A percentile compares a stretch with the other conserved stretches of the same genome.
These are phyloP conservation scores for Ramaria sp. DNA, from an alignment of 768 basidiomycete species.

Conservation along the genomic window DNA sequence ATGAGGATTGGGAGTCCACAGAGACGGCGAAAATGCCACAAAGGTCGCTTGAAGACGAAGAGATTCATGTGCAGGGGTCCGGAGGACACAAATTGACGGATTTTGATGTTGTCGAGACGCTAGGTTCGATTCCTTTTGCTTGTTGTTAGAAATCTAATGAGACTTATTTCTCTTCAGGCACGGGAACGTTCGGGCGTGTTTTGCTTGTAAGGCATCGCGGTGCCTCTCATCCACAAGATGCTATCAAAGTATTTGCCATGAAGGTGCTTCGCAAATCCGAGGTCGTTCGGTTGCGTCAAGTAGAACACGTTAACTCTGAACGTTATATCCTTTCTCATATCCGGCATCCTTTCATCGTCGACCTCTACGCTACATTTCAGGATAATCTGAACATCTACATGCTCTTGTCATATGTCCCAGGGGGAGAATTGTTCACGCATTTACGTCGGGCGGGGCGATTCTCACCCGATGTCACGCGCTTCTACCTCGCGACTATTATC, in stretches of 20 bases:
- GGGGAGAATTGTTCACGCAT: slow-evolving; percentile 96
- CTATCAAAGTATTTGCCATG: slow-evolving; percentile 68
- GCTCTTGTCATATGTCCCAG: slow-evolving; percentile 92
- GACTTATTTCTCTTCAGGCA: slow-evolving; percentile 42
- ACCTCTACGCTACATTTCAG: slow-evolving; percentile 91
- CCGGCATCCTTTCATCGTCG: slow-evolving; percentile 92
- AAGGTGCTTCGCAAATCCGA: slow-evolving; percentile 83
- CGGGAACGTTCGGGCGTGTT: slow-evolving; percentile 93
- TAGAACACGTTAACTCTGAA: slow-evolving; percentile 97
- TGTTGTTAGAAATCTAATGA: background rate
- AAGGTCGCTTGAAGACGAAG: slow-evolving; percentile 58
- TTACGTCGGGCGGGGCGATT: slow-evolving; percentile 90
- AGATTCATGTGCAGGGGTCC: slow-evolving; percentile 45
- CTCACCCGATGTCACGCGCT: slow-evolving; percentile 94
- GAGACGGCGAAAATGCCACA: slow-evolving; percentile 30
- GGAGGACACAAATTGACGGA: slow-evolving; percentile 58
- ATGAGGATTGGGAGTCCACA: slow-evolving; percentile 11
- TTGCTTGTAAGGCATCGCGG: slow-evolving; percentile 71
- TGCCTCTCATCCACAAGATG: slow-evolving; percentile 32
- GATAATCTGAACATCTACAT: slow-evolving; percentile 97
- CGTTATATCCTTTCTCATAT: slow-evolving; percentile 86
- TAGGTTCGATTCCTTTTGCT: slow-evolving; percentile 36
- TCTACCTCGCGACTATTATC: slow-evolving; percentile 94
- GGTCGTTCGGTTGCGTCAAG: slow-evolving; percentile 83
- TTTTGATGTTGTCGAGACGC: slow-evolving; percentile 70